A percentile compares a stretch with the other conserved stretches of the same genome.
Evolutionary conservation across 2,329 filamentous ascomycete genomes (phyloP).

Genomic region (Colletotrichum sp.): DNA sequence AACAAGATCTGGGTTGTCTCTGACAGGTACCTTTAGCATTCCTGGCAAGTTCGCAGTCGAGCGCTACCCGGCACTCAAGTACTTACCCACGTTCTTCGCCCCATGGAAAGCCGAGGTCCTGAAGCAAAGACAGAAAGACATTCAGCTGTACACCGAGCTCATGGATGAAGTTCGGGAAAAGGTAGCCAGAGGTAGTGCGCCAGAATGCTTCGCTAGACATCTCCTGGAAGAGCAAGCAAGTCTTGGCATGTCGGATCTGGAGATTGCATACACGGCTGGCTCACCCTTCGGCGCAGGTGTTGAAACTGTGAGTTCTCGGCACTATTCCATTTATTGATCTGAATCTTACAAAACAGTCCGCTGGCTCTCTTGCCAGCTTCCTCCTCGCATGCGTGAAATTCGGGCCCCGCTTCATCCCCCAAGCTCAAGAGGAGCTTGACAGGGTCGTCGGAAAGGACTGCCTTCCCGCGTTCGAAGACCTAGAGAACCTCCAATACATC

Average conservation of each 20-base stretch:
- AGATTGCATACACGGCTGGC: slow-evolving; percentile 48
- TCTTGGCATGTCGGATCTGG: slow-evolving; percentile 44
- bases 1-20: fast-evolving
- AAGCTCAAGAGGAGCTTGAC: slow-evolving; percentile 44
- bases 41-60: slow-evolving; percentile 43
- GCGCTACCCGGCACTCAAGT: slow-evolving; percentile 43
- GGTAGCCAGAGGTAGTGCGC: slow-evolving; percentile 31
- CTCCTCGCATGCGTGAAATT: slow-evolving; percentile 58
- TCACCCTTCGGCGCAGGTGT: slow-evolving; percentile 50
- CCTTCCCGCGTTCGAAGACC: slow-evolving; percentile 41
- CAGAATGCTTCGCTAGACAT: slow-evolving; percentile 46
- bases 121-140: slow-evolving; percentile 34
- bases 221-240: slow-evolving; percentile 43
- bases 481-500: slow-evolving; percentile 36
- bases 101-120: slow-evolving; percentile 45
- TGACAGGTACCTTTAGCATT: background rate
- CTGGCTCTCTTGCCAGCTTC: slow-evolving; percentile 52
- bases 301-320: slow-evolving; percentile 37
- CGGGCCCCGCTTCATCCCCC: slow-evolving; percentile 50
- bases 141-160: slow-evolving; percentile 41
- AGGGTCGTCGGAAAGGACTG: slow-evolving; percentile 39
- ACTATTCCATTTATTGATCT: background rate
- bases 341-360: slow-evolving; percentile 35
- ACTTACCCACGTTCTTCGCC: slow-evolving; percentile 39
- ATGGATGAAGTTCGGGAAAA: slow-evolving; percentile 44